phyloP scores from a whole-genome alignment of 805 yeast species.

The Metschnikowia kunwiensis region DNA sequence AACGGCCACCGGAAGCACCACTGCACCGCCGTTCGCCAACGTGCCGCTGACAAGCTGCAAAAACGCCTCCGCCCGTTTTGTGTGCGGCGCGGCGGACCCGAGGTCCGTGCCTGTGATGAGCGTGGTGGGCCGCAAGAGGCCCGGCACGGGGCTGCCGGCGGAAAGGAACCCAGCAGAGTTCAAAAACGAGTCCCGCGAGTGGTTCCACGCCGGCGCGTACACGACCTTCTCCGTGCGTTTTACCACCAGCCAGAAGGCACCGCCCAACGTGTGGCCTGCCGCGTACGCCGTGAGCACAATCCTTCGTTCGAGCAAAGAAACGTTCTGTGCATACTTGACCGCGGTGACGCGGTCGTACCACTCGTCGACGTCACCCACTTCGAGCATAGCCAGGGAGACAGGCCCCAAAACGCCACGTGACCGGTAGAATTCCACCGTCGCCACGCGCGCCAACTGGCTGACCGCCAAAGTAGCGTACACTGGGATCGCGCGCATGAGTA shows the following conservation, averaged over 20 bases:
- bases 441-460: constrained; percentile 75
- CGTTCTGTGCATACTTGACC: constrained; percentile 77
- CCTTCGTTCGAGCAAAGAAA: constrained; percentile 61
- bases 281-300: constrained; percentile 74
- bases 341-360: constrained; percentile 69
- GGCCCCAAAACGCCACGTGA: constrained; percentile 77
- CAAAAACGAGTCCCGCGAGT: constrained; percentile 80
- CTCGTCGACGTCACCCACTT: constrained; percentile 71
- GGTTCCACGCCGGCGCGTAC: constrained; percentile 94
- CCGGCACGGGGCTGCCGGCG: constrained; percentile 60
- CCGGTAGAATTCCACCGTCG: constrained; percentile 81
- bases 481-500: constrained; percentile 58
- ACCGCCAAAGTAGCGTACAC: constrained; percentile 91
- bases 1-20: constrained; percentile 75
- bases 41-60: constrained; percentile 61
- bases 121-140: constrained; percentile 74
- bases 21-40: constrained; percentile 72
- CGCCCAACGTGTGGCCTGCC: constrained; percentile 93
- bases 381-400: constrained; percentile 50
- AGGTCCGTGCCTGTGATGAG: constrained; percentile 69
- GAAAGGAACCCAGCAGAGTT: constrained; percentile 61
- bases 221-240: constrained; percentile 76
- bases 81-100: constrained; percentile 63
- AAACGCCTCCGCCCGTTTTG: constrained; percentile 61
- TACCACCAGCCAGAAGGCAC: constrained; percentile 79